Conservation (phyloP, 2,329 filamentous ascomycete species). For the Beauveria varroae region DNA sequence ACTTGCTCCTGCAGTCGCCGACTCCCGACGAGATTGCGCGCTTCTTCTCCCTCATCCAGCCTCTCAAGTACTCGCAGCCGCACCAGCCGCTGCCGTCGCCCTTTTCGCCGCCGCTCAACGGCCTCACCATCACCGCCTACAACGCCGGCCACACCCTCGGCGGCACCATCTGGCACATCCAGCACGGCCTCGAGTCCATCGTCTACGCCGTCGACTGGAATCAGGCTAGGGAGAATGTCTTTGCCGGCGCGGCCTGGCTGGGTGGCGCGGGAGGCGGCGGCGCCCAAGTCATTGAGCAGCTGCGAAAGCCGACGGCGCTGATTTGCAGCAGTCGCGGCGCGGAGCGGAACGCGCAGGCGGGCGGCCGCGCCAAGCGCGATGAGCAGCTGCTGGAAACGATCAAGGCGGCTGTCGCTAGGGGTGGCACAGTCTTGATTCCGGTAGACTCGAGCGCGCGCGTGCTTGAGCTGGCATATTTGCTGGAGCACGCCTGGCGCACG, state of each 20-base stretch:
- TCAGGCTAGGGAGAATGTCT: slow-evolving; percentile 90
- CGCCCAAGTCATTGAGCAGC: slow-evolving; percentile 84
- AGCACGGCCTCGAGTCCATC: slow-evolving; percentile 92
- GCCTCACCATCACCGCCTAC: slow-evolving; percentile 91
- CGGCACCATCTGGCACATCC: slow-evolving; percentile 98
- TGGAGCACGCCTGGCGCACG: slow-evolving; percentile 85
- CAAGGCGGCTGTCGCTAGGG: slow-evolving; percentile 66
- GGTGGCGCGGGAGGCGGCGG: slow-evolving; percentile 73
- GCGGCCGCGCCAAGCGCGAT: slow-evolving; percentile 73
- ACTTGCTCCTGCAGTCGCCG: slow-evolving; percentile 61
- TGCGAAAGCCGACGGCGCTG: slow-evolving; percentile 87
- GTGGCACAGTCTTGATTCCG: slow-evolving; percentile 87
- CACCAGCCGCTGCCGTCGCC: slow-evolving; percentile 83
- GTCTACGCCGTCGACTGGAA: slow-evolving; percentile 99
- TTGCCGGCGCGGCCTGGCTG: slow-evolving; percentile 89
- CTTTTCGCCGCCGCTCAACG: slow-evolving; percentile 81
- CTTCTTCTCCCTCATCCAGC: slow-evolving; percentile 86
- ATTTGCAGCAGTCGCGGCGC: slow-evolving; percentile 85
- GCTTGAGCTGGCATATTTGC: slow-evolving; percentile 80
- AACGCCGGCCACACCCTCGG: slow-evolving; percentile 93
- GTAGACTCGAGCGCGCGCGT: slow-evolving; percentile 94
- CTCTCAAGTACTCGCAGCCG: slow-evolving; percentile 93
- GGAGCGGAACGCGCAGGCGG: slow-evolving; percentile 60
- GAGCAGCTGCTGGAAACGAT: slow-evolving; percentile 80
- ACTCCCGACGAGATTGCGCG: slow-evolving; percentile 81